phyloP scores from a whole-genome alignment of 2,329 filamentous ascomycete species.

The Pseudocercospora eumusae region DNA sequence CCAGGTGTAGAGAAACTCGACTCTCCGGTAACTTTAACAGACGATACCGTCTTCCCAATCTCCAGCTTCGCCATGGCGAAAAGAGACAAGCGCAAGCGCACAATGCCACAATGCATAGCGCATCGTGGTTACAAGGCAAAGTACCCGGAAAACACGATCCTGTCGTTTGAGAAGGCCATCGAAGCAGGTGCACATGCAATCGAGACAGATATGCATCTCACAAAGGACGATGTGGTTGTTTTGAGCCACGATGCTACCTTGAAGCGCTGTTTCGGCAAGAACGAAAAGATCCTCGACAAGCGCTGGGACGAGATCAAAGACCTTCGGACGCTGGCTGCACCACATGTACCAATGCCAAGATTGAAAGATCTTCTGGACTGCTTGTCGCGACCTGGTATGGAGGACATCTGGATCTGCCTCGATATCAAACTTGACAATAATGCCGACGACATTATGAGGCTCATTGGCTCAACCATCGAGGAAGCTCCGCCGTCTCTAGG shows the following conservation, averaged over 20 bases:
- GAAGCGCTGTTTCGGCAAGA: conserved; percentile 77
- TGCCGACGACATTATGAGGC: conserved; percentile 67
- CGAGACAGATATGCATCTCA: conserved; percentile 85
- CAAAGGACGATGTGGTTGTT: conserved; percentile 79
- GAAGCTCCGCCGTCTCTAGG: conserved; percentile 16
- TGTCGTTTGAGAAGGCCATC: conserved; percentile 72
- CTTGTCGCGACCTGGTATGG: conserved; percentile 63
- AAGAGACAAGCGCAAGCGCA: conserved; percentile 31
- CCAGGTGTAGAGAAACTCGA: conserved; percentile 36
- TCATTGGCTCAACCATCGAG: conserved; percentile 65
- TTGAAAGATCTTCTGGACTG: conserved; percentile 74
- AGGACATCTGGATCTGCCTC: conserved; percentile 76
- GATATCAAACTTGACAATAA: conserved; percentile 86
- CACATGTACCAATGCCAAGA: conserved; percentile 71
- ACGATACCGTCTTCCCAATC: conserved; percentile 31
- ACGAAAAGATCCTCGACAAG: conserved; percentile 71
- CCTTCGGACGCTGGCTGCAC: conserved; percentile 66
- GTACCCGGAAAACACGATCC: conserved; percentile 84
- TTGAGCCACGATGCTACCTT: conserved; percentile 69
- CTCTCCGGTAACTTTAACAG: conserved; percentile 28
- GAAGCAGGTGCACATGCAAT: conserved; percentile 74
- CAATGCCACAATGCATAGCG: conserved; percentile 68
- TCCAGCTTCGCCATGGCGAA: conserved; percentile 30
- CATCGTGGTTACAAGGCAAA: conserved; percentile 77
- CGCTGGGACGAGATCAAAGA: conserved; percentile 72